Evolutionary conservation across 345 rosid species (phyloP).

Genomic region (Melastoma malabathricum): DNA sequence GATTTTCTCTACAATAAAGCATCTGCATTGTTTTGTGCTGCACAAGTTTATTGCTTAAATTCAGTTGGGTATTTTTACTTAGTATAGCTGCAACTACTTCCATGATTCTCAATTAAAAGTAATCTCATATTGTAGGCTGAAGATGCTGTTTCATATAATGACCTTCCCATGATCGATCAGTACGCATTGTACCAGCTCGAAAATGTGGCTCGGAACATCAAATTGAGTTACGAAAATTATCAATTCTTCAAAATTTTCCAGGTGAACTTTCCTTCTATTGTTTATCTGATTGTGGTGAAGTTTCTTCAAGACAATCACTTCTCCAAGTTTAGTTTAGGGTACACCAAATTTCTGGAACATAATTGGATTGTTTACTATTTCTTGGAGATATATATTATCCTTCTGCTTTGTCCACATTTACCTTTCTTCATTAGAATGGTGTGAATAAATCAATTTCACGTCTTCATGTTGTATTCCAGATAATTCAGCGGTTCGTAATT

Average conservation of each 20-base stretch:
- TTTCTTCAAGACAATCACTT: too few relatives aligned
- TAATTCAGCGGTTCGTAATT: slow-evolving; percentile 67
- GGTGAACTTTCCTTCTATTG: slow-evolving; percentile 13
- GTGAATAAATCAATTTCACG: not conserved
- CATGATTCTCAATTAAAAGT: slow-evolving; percentile 3
- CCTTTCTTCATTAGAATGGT: too few relatives aligned
- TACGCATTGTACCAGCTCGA: slow-evolving; percentile 83
- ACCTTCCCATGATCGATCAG: slow-evolving; percentile 80
- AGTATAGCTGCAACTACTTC: not conserved
- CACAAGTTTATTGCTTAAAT: too few relatives aligned
- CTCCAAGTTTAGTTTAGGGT: too few relatives aligned
- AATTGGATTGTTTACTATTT: too few relatives aligned
- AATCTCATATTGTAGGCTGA: slow-evolving; percentile 45
- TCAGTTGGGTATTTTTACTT: too few relatives aligned
- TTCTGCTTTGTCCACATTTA: too few relatives aligned
- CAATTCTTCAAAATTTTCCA: slow-evolving; percentile 88
- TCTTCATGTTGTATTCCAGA: slow-evolving; percentile 28
- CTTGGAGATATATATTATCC: too few relatives aligned
- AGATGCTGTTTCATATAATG: slow-evolving; percentile 53
- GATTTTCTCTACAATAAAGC: too few relatives aligned
- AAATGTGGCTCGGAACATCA: slow-evolving; percentile 59
- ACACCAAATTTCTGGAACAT: too few relatives aligned
- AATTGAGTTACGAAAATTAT: slow-evolving; percentile 66
- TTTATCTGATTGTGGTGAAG: too few relatives aligned
- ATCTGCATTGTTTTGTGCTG: too few relatives aligned